Percentiles rank a stretch among this genome's conserved stretches.
phyloP scores from a whole-genome alignment of 129 eudicot species.

The Dittrichia graveolens region DNA sequence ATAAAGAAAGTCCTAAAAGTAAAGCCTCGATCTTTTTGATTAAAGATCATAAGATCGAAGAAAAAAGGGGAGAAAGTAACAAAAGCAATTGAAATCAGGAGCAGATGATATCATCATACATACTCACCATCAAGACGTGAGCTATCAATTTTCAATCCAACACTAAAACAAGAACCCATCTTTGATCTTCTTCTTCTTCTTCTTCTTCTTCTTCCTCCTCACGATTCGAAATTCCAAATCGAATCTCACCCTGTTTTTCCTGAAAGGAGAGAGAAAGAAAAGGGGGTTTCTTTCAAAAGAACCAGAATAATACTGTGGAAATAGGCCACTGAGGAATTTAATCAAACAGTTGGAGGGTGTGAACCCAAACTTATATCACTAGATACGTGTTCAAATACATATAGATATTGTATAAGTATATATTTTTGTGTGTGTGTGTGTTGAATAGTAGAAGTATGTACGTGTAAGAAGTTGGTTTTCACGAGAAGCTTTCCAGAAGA shows the following conservation, averaged over 20 bases:
- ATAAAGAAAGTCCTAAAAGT: too few species aligned
- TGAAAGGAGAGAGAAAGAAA: background rate
- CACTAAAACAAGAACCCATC: slow-evolving; percentile 58
- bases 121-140: slow-evolving; percentile 45
- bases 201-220: too few species aligned
- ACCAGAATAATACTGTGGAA: background rate
- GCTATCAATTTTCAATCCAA: slow-evolving; percentile 50
- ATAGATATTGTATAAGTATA: background rate
- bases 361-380: slow-evolving; percentile 5
- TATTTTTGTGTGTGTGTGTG: slow-evolving; percentile 9
- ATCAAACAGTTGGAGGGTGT: slow-evolving; percentile 36
- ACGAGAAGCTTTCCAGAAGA: slow-evolving; percentile 30
- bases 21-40: too few species aligned
- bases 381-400: slow-evolving; percentile 19
- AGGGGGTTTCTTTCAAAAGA: background rate
- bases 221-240: background rate
- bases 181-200: slow-evolving; percentile 26
- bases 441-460: slow-evolving; percentile 16
- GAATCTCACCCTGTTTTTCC: slow-evolving; percentile 6
- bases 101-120: too few species aligned
- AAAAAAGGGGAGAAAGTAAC: background rate
- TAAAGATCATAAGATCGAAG: too few species aligned
- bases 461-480: slow-evolving; percentile 29
- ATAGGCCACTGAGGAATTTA: slow-evolving; percentile 4
- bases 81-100: background rate